phyloP scores from a whole-genome alignment of 257 asterid species.

The Nicotiana knightiana region DNA sequence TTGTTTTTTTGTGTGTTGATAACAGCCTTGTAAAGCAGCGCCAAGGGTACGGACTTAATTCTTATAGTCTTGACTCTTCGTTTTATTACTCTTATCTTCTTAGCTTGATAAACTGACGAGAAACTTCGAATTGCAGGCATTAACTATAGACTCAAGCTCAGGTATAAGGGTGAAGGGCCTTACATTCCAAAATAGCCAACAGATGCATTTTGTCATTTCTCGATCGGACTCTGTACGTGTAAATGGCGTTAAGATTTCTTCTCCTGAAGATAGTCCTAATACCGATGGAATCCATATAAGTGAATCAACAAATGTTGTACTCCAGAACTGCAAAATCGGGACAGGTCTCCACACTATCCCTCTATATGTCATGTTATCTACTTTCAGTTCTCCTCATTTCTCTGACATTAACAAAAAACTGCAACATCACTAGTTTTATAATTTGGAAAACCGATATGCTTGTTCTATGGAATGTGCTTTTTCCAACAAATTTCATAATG shows the following conservation, averaged over 20 bases:
- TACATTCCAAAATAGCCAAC: constrained; percentile 80
- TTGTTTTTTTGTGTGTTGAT: constrained; percentile 7
- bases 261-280: constrained; percentile 91
- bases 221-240: constrained; percentile 64
- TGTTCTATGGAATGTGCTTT: background rate
- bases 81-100: background rate
- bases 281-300: constrained; percentile 96
- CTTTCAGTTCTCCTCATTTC: background rate
- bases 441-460: background rate
- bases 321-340: constrained; percentile 82
- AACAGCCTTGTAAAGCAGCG: constrained; percentile 89
- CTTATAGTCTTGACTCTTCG: background rate
- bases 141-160: constrained; percentile 81
- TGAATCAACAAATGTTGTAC: constrained; percentile 64
- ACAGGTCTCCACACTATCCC: constrained; percentile 46
- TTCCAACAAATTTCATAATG: background rate
- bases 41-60: constrained; percentile 61
- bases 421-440: background rate
- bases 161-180: constrained; percentile 67
- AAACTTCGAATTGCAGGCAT: constrained; percentile 46
- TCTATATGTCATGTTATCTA: background rate
- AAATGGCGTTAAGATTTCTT: constrained; percentile 46
- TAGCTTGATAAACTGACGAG: background rate
- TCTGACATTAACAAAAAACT: background rate
- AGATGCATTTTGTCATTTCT: constrained; percentile 74